phyloP scores from a whole-genome alignment of 192 early-diverging fungal species.

The Coemansia sp. region DNA sequence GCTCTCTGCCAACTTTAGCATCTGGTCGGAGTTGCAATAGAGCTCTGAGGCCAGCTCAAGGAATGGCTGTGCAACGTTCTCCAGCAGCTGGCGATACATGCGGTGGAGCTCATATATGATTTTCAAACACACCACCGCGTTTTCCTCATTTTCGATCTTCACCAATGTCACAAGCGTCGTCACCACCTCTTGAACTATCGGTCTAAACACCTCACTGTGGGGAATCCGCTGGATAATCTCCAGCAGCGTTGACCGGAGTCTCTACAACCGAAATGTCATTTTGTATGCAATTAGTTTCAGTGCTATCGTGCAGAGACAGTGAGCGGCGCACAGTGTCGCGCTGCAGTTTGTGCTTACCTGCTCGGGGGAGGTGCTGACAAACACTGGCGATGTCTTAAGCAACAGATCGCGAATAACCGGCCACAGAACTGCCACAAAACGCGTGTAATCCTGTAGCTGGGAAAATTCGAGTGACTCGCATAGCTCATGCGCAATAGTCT shows the following conservation, averaged over 20 bases:
- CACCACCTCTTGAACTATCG: constrained; percentile 75
- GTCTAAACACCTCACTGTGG: constrained; percentile 77
- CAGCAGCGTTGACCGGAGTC: constrained; percentile 81
- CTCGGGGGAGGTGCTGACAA: constrained; percentile 70
- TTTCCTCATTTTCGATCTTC: constrained; percentile 95
- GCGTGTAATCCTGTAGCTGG: constrained; percentile 80
- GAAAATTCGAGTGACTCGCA: constrained; percentile 88
- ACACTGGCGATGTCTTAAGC: constrained; percentile 67
- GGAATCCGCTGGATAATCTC: constrained; percentile 94
- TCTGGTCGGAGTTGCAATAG: constrained; percentile 73
- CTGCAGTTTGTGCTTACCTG: constrained; percentile 51
- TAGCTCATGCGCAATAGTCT: constrained; percentile 80
- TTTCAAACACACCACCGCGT: constrained; percentile 88
- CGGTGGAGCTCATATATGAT: constrained; percentile 96
- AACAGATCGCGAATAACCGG: constrained; percentile 82
- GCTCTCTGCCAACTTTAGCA: constrained; percentile 82
- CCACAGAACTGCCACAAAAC: constrained; percentile 73
- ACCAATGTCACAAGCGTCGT: constrained; percentile 74
- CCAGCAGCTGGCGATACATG: constrained; percentile 74
- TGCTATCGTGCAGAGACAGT: background rate
- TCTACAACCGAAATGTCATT: constrained; percentile 50
- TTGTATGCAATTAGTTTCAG: background rate
- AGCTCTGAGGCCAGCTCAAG: constrained; percentile 91
- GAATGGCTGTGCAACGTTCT: constrained; percentile 86
- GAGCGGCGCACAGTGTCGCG: background rate